A percentile compares a stretch with the other conserved stretches of the same genome.
These are phyloP conservation scores for Ajuga chamaepitys DNA, from an alignment of 257 asterid genomes.

Conservation along the genomic window DNA sequence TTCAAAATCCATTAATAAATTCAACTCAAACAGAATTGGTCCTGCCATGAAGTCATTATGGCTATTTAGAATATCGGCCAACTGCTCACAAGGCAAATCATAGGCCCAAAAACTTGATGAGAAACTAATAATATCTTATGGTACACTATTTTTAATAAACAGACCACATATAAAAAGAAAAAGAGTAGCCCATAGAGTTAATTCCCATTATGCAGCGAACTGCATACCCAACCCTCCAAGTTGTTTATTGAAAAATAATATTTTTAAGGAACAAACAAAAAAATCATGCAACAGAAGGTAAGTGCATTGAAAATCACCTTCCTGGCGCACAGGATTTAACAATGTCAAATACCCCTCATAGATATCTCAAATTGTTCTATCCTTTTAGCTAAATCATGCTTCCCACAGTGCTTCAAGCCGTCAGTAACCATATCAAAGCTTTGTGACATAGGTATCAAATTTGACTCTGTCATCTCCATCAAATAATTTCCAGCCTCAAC, in stretches of 20 bases:
- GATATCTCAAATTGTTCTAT: slow-evolving; percentile 84
- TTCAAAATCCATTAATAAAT: not conserved
- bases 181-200: not conserved
- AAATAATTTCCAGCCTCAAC: slow-evolving; percentile 94
- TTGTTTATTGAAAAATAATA: not conserved
- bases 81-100: not conserved
- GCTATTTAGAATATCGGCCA: too few species aligned
- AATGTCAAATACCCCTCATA: slow-evolving; percentile 43
- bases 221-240: not conserved
- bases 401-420: slow-evolving; percentile 86
- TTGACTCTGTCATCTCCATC: slow-evolving; percentile 83
- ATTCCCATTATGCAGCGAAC: too few species aligned
- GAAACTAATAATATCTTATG: too few species aligned
- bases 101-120: not conserved
- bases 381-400: slow-evolving; percentile 82
- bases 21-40: not conserved
- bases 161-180: not conserved
- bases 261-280: not conserved
- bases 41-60: too few species aligned
- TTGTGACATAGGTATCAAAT: slow-evolving; percentile 61
- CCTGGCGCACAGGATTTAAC: not conserved
- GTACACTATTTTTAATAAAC: not conserved
- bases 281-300: not conserved
- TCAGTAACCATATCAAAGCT: slow-evolving; percentile 87
- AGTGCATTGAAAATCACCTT: slow-evolving; percentile 18